Evolutionary conservation across 1,284 basidiomycete genomes (phyloP).

Genomic region (Sanghuangporus baumii): DNA sequence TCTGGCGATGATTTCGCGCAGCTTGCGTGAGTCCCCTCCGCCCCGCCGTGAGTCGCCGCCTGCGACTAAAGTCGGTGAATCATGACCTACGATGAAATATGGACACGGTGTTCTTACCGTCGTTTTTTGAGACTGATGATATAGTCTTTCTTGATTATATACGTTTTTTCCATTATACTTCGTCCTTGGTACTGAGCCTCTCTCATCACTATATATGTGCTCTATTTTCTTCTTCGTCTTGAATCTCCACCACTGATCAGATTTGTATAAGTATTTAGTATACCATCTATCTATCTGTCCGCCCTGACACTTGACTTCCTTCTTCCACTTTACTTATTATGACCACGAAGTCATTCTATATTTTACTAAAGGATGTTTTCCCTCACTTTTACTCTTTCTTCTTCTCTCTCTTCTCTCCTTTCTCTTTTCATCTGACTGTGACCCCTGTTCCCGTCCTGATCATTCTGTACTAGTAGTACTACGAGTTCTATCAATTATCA

Average conservation of each 20-base stretch:
- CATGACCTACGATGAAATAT: background rate
- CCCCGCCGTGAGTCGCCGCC: constrained; percentile 8
- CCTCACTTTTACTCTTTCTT: background rate
- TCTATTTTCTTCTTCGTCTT: background rate
- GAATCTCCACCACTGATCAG: background rate
- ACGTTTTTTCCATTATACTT: too few relatives aligned
- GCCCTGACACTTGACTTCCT: background rate
- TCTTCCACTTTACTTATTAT: background rate
- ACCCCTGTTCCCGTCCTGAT: too few relatives aligned
- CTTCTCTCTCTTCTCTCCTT: background rate
- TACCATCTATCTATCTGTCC: background rate
- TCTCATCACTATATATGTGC: background rate
- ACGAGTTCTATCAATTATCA: too few relatives aligned
- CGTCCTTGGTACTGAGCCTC: too few relatives aligned
- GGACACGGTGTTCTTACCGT: background rate
- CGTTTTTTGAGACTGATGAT: background rate
- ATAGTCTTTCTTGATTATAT: background rate
- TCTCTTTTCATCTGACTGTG: background rate
- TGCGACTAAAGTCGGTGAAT: background rate
- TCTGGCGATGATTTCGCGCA: constrained; percentile 18
- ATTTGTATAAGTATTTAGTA: background rate
- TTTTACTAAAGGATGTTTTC: background rate
- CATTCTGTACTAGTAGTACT: too few relatives aligned
- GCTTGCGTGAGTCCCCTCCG: constrained; percentile 11
- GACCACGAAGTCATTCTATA: background rate